These are phyloP conservation scores for Sugiyamaella boreocaroliniensis DNA, from an alignment of 805 yeast species.

Conservation along the genomic window DNA sequence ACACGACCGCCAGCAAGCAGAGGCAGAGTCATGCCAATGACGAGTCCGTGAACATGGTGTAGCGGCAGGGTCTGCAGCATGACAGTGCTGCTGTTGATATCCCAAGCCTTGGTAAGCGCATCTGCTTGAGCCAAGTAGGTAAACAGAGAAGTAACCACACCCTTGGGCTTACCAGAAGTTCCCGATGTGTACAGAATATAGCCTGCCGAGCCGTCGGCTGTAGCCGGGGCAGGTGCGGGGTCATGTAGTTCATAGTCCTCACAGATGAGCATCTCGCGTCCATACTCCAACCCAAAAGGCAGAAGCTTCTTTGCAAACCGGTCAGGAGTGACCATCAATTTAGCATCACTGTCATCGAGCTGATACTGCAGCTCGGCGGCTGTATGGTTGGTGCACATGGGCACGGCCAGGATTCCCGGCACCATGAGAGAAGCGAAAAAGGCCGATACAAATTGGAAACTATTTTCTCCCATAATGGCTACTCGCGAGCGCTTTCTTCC, in stretches of 20 bases:
- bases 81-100: slow-evolving; percentile 21
- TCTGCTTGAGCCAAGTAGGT: slow-evolving; percentile 29
- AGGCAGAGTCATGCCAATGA: slow-evolving; percentile 29
- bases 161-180: slow-evolving; percentile 32
- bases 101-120: slow-evolving; percentile 30
- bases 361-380: slow-evolving; percentile 28
- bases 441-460: slow-evolving; percentile 25
- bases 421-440: slow-evolving; percentile 27
- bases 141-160: slow-evolving; percentile 29
- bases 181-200: slow-evolving; percentile 32
- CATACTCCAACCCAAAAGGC: slow-evolving; percentile 9
- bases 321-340: slow-evolving; percentile 25
- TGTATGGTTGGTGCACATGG: slow-evolving; percentile 31
- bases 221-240: not conserved
- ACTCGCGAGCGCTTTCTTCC: slow-evolving; percentile 18
- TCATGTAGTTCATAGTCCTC: not conserved
- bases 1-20: slow-evolving; percentile 29
- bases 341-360: slow-evolving; percentile 25
- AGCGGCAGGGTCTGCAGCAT: slow-evolving; percentile 31
- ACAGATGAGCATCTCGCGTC: slow-evolving; percentile 9
- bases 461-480: slow-evolving; percentile 33
- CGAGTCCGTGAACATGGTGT: slow-evolving; percentile 32
- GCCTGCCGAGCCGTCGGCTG: slow-evolving; percentile 16
- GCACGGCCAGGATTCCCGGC: slow-evolving; percentile 28
- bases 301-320: slow-evolving; percentile 24